Conservation (phyloP, 1,139 yeast species). For the Suhomyces anneliseae region DNA sequence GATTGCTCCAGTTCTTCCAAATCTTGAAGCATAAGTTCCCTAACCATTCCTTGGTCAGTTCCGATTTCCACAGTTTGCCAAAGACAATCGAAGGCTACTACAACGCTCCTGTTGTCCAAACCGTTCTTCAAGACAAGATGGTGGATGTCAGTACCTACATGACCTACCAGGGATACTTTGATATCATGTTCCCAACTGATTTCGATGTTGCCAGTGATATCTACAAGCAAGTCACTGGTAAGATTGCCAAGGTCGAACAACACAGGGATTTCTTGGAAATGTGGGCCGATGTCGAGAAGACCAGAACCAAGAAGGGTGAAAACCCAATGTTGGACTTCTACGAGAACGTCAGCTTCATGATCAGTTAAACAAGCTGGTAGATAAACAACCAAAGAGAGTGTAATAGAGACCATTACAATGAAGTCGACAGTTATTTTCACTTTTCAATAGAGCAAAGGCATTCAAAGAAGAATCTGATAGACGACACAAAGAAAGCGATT, state of each 20-base stretch:
- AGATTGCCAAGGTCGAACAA: slow-evolving; percentile 51
- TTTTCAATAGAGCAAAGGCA: too few relatives aligned
- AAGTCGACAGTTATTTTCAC: too few relatives aligned
- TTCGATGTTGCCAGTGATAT: slow-evolving; percentile 62
- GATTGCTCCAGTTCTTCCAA: slow-evolving; percentile 65
- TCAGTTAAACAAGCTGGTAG: slow-evolving; percentile 24
- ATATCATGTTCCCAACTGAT: slow-evolving; percentile 85
- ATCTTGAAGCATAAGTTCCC: slow-evolving; percentile 69
- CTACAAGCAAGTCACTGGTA: slow-evolving; percentile 67
- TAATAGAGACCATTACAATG: too few relatives aligned
- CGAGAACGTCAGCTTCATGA: slow-evolving; percentile 73
- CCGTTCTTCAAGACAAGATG: slow-evolving; percentile 66
- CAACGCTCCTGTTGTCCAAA: slow-evolving; percentile 82
- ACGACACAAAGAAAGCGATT: too few relatives aligned
- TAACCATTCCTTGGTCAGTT: slow-evolving; percentile 66
- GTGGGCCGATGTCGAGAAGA: slow-evolving; percentile 72
- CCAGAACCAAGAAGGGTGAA: slow-evolving; percentile 75
- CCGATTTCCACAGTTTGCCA: slow-evolving; percentile 72
- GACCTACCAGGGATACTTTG: slow-evolving; percentile 83
- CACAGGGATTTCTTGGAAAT: slow-evolving; percentile 65
- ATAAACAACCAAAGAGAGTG: background rate
- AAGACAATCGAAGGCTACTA: slow-evolving; percentile 61
- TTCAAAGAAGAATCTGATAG: too few relatives aligned
- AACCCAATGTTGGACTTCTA: slow-evolving; percentile 86
- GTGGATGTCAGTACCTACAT: slow-evolving; percentile 71